These are phyloP conservation scores for Thelephora terrestris DNA, from an alignment of 1,284 basidiomycete genomes.

Conservation along the genomic window DNA sequence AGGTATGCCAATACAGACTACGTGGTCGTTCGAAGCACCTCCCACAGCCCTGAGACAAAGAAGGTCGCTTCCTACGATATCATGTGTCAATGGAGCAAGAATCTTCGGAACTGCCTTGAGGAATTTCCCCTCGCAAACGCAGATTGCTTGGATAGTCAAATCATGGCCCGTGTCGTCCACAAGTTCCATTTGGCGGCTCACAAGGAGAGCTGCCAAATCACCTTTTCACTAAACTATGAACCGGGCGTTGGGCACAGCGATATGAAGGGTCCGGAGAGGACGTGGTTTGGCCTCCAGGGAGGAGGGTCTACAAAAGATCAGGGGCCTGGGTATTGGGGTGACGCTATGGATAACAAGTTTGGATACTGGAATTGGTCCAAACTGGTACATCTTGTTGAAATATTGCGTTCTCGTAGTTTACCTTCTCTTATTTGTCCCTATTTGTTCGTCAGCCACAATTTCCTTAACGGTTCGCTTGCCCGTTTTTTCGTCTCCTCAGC, in stretches of 20 bases:
- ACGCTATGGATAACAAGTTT: conserved; percentile 10
- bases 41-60: background rate
- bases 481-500: too few species aligned
- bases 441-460: too few species aligned
- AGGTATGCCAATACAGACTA: conserved; percentile 14
- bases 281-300: conserved; percentile 11
- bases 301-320: conserved; percentile 9
- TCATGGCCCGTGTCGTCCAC: conserved; percentile 8
- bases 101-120: background rate
- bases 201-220: conserved; percentile 6
- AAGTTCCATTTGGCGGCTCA: conserved; percentile 15
- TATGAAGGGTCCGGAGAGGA: conserved; percentile 14
- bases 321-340: conserved; percentile 6
- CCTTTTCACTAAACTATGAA: conserved; percentile 13
- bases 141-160: background rate
- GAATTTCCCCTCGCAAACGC: too few species aligned
- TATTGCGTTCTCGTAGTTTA: too few species aligned
- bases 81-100: conserved; percentile 13
- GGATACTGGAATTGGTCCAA: conserved; percentile 11
- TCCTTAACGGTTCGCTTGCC: too few species aligned
- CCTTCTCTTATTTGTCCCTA: too few species aligned
- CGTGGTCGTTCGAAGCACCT: conserved; percentile 9
- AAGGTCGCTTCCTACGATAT: conserved; percentile 14
- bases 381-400: conserved; percentile 2
- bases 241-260: conserved; percentile 7